Base-by-base conservation (phyloP, 2,329 filamentous ascomycete genomes). In the Talaromyces marneffei region DNA sequence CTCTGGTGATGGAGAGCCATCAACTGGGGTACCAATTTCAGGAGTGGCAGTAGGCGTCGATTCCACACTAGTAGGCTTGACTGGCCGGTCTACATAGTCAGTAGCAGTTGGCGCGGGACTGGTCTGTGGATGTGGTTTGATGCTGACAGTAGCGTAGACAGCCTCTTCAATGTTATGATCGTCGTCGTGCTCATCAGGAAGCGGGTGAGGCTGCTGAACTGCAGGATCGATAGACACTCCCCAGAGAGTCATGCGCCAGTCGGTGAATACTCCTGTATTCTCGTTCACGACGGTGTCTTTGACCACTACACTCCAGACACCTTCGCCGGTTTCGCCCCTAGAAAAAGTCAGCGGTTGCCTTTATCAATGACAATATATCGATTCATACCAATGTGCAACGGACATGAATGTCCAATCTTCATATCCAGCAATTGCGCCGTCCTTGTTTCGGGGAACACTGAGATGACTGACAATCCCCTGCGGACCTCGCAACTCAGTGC, bases 341-440 rank as follows among this genome's bases (percentile, higher is more conserved):
- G 12, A 44, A 27, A 20, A 37, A 20, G 18, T 33, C 29, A 33
- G n/a, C 10, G 4, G 9, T 23, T 3, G 40, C 8, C 1, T 20
- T 23, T 23, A 23, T 23, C 1, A 18, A 18, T 2, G 23, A 42
- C 10, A 8, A 8, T 12, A n/a, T 7, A 50, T 16, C 7, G 14
- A 8, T n/a, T 6, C 87, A 76, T 82, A 92, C 90, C 92, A 99
- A 74, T 99, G 94, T 65, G 88, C 92, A 39, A 99, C 94, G 64
- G 88, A 95, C 94, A 99, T 99, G 70, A 99, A 99, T 0, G 93
- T 97, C 94, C 94, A 99, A 77, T 97, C 91, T 39, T 87, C 79
- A 73, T 97, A 99, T 8, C 94, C 94, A 23, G 77, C 75, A 0
- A 77, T 72, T 37, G 82, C 83, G 1, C 82, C 79, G 73, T 99